Evolutionary conservation across 495 filamentous ascomycete genomes (phyloP).

Genomic region (Penicillium parvum): DNA sequence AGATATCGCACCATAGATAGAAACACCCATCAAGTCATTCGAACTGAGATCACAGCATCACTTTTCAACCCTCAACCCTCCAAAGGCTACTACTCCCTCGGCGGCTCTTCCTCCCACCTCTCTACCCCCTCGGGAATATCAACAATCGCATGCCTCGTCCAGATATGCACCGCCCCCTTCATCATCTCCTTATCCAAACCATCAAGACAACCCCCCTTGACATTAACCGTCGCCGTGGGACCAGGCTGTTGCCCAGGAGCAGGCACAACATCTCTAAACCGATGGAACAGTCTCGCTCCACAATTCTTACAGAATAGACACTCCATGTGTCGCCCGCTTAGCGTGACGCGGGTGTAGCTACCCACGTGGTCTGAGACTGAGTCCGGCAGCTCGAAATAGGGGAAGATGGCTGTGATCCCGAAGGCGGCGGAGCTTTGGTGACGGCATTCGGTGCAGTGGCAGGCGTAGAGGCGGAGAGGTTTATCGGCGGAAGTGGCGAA

Average conservation of each 20-base stretch:
- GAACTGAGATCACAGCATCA: not conserved
- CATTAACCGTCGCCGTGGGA: conserved; percentile 38
- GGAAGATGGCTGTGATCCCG: conserved; percentile 64
- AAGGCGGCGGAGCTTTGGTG: conserved; percentile 65
- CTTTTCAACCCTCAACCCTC: too few relatives aligned
- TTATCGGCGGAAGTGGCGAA: conserved; percentile 51
- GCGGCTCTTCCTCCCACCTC: conserved; percentile 23
- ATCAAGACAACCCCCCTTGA: conserved; percentile 61
- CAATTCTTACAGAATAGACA: conserved; percentile 59
- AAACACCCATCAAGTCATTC: not conserved
- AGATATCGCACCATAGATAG: not conserved
- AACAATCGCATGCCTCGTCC: conserved; percentile 58
- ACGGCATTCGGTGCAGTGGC: conserved; percentile 64
- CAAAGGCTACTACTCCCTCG: too few relatives aligned
- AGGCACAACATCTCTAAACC: conserved; percentile 42
- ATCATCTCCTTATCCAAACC: conserved; percentile 45
- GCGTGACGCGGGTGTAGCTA: conserved; percentile 44
- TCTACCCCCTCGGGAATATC: conserved; percentile 57
- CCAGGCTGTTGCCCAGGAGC: conserved; percentile 14
- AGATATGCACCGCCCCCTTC: conserved; percentile 54
- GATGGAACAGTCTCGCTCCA: conserved; percentile 55
- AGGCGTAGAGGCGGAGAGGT: conserved; percentile 59
- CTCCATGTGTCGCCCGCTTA: conserved; percentile 41
- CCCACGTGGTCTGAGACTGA: conserved; percentile 33
- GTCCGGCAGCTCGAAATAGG: conserved; percentile 48